phyloP scores from a whole-genome alignment of 139 green algal species.

The Chlorella sp. region DNA sequence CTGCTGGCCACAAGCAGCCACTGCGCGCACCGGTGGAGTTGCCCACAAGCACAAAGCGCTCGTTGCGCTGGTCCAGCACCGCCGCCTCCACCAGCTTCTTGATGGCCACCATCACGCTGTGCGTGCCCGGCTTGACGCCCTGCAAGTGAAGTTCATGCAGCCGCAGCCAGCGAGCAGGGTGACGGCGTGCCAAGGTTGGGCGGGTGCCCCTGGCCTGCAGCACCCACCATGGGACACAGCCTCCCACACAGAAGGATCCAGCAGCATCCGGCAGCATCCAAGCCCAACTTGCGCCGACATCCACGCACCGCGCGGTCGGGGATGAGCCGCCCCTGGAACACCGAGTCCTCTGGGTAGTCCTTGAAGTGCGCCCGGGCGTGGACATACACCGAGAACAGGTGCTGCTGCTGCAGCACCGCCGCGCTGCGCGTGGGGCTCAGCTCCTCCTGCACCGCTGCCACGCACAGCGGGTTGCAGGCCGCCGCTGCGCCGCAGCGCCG shows the following conservation, averaged over 20 bases:
- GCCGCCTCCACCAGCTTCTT: conserved; percentile 44
- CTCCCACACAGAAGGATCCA: too few species aligned
- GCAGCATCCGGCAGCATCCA: too few species aligned
- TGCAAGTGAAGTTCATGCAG: too few species aligned
- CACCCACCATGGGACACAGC: too few species aligned
- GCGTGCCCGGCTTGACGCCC: conserved; percentile 30
- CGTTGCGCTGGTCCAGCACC: conserved; percentile 45
- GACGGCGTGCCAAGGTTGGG: neutral
- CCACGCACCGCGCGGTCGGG: conserved; percentile 4
- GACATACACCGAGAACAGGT: conserved; percentile 55
- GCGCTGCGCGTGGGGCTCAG: neutral
- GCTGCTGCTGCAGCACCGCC: conserved; percentile 37
- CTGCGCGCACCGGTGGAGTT: conserved; percentile 17
- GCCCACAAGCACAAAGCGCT: conserved; percentile 26
- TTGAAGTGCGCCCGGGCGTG: conserved; percentile 40
- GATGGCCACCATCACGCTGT: conserved; percentile 26
- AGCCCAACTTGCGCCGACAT: too few species aligned
- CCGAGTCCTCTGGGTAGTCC: conserved; percentile 15
- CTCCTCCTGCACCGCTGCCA: neutral
- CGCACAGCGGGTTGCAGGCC: conserved; percentile 33
- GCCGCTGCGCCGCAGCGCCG: conserved; percentile 14
- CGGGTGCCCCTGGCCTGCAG: neutral
- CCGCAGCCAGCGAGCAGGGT: too few species aligned
- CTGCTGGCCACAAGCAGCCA: neutral
- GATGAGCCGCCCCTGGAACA: conserved; percentile 22